Evolutionary conservation across 192 early-diverging fungal genomes (phyloP).

Genomic region (Dispira simplex): DNA sequence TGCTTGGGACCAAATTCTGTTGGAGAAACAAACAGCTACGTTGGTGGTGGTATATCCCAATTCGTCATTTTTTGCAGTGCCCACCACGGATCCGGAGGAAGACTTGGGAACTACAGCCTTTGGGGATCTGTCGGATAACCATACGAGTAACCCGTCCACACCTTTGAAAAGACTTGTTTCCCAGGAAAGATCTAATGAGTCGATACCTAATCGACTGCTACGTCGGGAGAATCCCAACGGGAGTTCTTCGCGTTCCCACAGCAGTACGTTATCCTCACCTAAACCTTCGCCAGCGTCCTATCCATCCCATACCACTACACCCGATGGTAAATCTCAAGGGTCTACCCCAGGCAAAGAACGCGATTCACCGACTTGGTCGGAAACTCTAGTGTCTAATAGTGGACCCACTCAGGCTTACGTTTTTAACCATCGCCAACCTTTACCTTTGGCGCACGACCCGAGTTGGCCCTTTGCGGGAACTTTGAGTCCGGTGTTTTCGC

Average conservation of each 20-base stretch:
- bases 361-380: background rate
- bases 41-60: background rate
- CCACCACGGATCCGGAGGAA: background rate
- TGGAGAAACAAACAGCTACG: background rate
- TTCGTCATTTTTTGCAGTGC: constrained; percentile 7
- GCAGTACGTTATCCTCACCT: too few species aligned
- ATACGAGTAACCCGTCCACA: background rate
- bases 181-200: background rate
- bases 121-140: too few species aligned
- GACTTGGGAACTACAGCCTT: too few species aligned
- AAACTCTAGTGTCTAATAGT: background rate
- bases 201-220: background rate
- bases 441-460: background rate
- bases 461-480: background rate
- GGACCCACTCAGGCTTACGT: constrained; percentile 5
- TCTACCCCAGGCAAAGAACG: too few species aligned
- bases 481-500: background rate
- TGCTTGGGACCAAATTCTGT: constrained; percentile 5
- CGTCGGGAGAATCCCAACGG: background rate
- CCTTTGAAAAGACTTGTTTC: background rate
- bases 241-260: too few species aligned
- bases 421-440: constrained; percentile 10
- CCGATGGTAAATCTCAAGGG: too few species aligned
- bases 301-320: too few species aligned
- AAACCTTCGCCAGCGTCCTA: too few species aligned